Base-by-base conservation (phyloP, 2,329 filamentous ascomycete genomes). In the Neonectria ditissima region DNA sequence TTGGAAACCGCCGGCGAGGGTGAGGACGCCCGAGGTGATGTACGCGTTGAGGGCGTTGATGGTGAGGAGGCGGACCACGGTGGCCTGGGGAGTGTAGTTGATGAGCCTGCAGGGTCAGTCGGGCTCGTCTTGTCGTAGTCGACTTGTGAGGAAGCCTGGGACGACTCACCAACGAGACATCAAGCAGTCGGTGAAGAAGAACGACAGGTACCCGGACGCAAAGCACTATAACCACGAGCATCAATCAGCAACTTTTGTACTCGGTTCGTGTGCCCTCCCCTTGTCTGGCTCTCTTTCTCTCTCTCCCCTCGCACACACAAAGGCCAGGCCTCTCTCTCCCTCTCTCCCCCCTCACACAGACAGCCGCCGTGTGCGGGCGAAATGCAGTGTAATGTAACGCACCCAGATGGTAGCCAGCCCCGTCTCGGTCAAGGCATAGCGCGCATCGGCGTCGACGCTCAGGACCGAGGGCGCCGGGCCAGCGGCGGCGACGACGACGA, bases 131-230 rank as follows among this genome's bases (percentile, higher is more conserved):
- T 56, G 30, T 30, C 13, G 8, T 37, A 13, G 22, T 20, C 13
- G 32, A 34, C 28, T 13, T 16, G 30, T 30, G 44, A 43, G 22
- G 8, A 37, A 26, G 28, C 56, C 60, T 48, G 37, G 43, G 41
- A 32, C 18, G 45, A 79, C 84, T 47, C 75, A 92, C 91, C 92
- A 94, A 79, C 92, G 84, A 65, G 91, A 93, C 91, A 94, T 94
- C 73, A 94, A 86, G 78, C 91, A 93, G 79, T 94, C 92, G 61
- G 91, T 92, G 76, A 94, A 94, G 81, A 93, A 92, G 78, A 93
- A 94, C 54, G 91, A 91, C 64, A 94, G 85, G 77, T 93, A 93
- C 57, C 90, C 92, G 20, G 91, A 92, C 62, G 91, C 89, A 74
- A 87, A 89, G 80, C 91, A 93, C 91, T 93, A 73, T 10, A 62